phyloP scores from a whole-genome alignment of 352 stramenopile species.

The Globisporangium megalacanthum region DNA sequence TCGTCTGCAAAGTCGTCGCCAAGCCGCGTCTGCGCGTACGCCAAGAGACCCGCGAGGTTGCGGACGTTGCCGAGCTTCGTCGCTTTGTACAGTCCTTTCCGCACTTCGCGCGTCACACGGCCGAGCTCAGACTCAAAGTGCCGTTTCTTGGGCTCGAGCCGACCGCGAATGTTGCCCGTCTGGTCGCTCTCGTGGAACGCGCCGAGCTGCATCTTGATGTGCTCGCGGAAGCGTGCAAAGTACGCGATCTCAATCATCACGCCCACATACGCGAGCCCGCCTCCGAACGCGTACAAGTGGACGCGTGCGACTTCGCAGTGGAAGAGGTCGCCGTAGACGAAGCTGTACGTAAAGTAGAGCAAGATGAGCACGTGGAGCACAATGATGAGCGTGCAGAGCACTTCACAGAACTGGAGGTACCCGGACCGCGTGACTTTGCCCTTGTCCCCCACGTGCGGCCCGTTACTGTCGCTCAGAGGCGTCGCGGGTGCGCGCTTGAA shows the following conservation, averaged over 20 bases:
- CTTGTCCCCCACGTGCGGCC: no score
- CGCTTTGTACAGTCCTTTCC: constrained; percentile 70
- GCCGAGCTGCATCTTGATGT: constrained; percentile 82
- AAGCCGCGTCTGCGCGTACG: constrained; percentile 37
- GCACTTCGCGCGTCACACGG: constrained; percentile 43
- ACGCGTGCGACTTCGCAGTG: constrained; percentile 32
- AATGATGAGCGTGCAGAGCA: constrained; percentile 53
- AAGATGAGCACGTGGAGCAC: constrained; percentile 46
- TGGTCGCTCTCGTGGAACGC: constrained; percentile 81
- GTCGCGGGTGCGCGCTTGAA: constrained; percentile 36
- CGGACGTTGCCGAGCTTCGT: constrained; percentile 55
- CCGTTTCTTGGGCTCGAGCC: constrained; percentile 23
- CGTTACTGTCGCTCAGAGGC: no score
- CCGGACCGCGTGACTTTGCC: constrained; percentile 47
- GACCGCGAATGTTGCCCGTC: constrained; percentile 67
- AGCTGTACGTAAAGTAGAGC: constrained; percentile 54
- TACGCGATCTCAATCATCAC: constrained; percentile 70
- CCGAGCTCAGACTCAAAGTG: constrained; percentile 41
- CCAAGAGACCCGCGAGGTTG: constrained; percentile 48
- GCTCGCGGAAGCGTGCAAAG: constrained; percentile 76
- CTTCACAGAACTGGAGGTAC: constrained; percentile 73
- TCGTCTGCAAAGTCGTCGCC: constrained; percentile 52
- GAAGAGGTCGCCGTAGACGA: constrained; percentile 65
- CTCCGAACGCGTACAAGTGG: constrained; percentile 38
- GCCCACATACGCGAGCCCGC: constrained; percentile 41